Conservation (phyloP, 2,329 filamentous ascomycete species). For the Alternaria hordeiaustralica region DNA sequence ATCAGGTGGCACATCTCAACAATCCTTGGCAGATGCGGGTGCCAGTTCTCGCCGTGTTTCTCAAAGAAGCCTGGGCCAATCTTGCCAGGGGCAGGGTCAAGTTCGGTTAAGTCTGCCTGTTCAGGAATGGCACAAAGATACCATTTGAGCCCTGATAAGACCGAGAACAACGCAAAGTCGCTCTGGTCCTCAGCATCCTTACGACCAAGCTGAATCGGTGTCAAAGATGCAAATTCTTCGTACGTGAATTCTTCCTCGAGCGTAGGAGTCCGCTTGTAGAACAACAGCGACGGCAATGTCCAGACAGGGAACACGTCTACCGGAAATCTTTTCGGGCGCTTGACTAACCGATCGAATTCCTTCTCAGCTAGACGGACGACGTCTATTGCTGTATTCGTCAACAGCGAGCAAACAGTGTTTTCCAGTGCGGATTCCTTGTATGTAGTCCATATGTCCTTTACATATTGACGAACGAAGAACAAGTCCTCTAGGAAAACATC, state of each 20-base stretch:
- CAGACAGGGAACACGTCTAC: background rate
- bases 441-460: background rate
- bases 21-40: background rate
- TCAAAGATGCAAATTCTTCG: too few relatives aligned
- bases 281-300: background rate
- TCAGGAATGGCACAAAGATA: background rate
- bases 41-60: too few relatives aligned
- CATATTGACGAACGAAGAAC: background rate
- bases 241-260: background rate
- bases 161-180: background rate
- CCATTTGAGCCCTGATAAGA: background rate
- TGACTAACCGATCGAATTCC: accelerated
- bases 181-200: background rate
- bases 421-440: background rate
- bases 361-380: background rate
- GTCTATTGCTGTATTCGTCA: background rate
- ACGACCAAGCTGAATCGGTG: accelerated
- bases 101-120: too few relatives aligned
- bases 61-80: too few relatives aligned
- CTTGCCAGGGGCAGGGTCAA: too few relatives aligned
- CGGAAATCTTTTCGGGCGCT: background rate
- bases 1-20: background rate
- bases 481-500: background rate
- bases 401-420: background rate
- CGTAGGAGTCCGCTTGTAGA: background rate